These are phyloP conservation scores for Verticillium isaacii DNA, from an alignment of 2,329 filamentous ascomycete genomes.

Conservation along the genomic window DNA sequence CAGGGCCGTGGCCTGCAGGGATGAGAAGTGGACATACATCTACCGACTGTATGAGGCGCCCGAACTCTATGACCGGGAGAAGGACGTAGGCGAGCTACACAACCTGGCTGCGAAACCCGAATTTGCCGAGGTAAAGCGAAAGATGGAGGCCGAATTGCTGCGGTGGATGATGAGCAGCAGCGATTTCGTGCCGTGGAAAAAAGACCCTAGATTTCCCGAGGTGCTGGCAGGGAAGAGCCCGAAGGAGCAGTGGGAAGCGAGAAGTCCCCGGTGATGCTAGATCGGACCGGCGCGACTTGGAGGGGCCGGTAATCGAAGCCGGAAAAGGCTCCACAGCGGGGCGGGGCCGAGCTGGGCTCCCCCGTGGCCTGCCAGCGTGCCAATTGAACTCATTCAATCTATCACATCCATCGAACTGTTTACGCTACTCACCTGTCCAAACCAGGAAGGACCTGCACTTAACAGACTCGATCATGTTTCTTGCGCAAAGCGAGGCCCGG, in stretches of 20 bases:
- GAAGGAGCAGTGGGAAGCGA: slow-evolving; percentile 3
- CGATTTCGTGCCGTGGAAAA: slow-evolving; percentile 29
- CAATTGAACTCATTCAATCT: not conserved
- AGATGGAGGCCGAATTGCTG: slow-evolving; percentile 26
- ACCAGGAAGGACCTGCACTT: no score
- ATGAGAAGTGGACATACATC: slow-evolving; percentile 34
- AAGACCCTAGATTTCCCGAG: slow-evolving; percentile 27
- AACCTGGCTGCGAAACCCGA: slow-evolving; percentile 27
- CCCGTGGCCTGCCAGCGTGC: not conserved
- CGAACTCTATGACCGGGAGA: slow-evolving; percentile 34
- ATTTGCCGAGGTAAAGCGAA: slow-evolving; percentile 15
- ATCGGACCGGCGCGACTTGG: no score
- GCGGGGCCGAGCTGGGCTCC: no score
- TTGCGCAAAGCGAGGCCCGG: not conserved
- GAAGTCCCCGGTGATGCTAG: not conserved
- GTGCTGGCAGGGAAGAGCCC: slow-evolving; percentile 22
- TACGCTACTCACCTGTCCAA: no score
- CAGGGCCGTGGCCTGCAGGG: slow-evolving; percentile 32
- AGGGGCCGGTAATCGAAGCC: not conserved
- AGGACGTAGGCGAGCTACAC: slow-evolving; percentile 31
- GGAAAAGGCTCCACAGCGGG: not conserved
- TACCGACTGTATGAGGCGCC: slow-evolving; percentile 39
- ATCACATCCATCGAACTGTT: no score
- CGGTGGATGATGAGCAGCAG: slow-evolving; percentile 30
- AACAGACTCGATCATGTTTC: no score